Conservation (phyloP, 192 early-diverging fungal genomes). For the Coemansia sp. region DNA sequence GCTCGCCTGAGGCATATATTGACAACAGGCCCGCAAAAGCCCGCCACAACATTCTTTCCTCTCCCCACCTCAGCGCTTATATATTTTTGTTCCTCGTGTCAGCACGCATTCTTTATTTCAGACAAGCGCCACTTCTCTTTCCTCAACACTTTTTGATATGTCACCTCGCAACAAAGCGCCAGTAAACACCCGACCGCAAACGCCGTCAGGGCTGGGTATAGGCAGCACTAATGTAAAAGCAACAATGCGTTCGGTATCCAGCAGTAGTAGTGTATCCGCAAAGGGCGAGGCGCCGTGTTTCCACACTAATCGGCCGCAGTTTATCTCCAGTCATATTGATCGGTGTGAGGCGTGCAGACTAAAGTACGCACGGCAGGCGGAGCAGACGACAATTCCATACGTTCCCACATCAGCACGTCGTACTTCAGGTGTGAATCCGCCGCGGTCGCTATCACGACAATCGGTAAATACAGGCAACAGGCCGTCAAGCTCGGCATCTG, state of each 20-base stretch:
- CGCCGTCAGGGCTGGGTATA: conserved; percentile 28
- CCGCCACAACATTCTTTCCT: background rate
- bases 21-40: background rate
- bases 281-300: conserved; percentile 48
- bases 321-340: conserved; percentile 55
- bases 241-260: conserved; percentile 38
- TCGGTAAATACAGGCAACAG: conserved; percentile 23
- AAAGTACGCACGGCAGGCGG: conserved; percentile 55
- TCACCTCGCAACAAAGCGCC: conserved; percentile 22
- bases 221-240: conserved; percentile 15
- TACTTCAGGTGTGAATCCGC: conserved; percentile 20
- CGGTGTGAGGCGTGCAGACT: conserved; percentile 52
- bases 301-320: conserved; percentile 52
- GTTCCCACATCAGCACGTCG: conserved; percentile 29
- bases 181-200: conserved; percentile 20
- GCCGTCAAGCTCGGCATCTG: conserved; percentile 35
- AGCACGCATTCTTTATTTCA: background rate
- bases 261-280: conserved; percentile 37
- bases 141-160: conserved; percentile 11
- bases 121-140: background rate
- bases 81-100: background rate
- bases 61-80: background rate
- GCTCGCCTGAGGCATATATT: background rate
- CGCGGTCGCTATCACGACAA: conserved; percentile 41
- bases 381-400: conserved; percentile 40